Conservation (phyloP, 2,329 filamentous ascomycete species). For the Calycina herbarum region DNA sequence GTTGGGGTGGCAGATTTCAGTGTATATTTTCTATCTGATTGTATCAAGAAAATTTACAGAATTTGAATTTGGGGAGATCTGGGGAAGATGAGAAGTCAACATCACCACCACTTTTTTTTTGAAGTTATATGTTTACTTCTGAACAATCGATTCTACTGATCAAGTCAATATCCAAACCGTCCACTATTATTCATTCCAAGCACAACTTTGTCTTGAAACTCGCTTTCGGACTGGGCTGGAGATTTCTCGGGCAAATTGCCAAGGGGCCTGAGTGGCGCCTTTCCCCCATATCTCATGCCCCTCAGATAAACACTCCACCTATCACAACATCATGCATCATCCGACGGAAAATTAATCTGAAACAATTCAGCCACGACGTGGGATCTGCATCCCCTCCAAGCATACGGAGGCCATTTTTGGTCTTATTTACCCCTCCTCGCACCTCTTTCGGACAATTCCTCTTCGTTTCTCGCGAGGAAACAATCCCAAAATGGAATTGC, state of each 20-base stretch:
- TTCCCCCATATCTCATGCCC: not conserved
- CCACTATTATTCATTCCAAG: too few species aligned
- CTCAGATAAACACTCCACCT: conserved; percentile 1
- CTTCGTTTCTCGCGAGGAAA: not conserved
- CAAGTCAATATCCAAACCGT: too few species aligned
- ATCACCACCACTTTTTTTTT: too few species aligned
- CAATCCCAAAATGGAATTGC: not conserved
- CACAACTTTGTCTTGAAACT: too few species aligned
- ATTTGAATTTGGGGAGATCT: too few species aligned
- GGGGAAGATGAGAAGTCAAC: too few species aligned
- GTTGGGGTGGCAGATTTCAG: not conserved
- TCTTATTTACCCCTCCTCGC: not conserved
- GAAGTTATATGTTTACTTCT: too few species aligned
- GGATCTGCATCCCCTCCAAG: not conserved
- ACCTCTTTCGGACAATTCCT: not conserved
- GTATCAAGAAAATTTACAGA: too few species aligned
- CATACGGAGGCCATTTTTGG: not conserved
- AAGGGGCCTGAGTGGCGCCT: not conserved
- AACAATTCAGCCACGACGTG: conserved; percentile 1
- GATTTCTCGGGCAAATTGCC: not conserved
- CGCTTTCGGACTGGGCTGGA: too few species aligned
- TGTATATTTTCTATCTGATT: not conserved
- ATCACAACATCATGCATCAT: not conserved
- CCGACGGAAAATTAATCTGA: conserved; percentile 4
- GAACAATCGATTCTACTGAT: too few species aligned